Evolutionary conservation across 495 filamentous ascomycete species (phyloP), one percentile per base, ranked within the genome.

Genomic region (Neurospora sp.): DNA sequence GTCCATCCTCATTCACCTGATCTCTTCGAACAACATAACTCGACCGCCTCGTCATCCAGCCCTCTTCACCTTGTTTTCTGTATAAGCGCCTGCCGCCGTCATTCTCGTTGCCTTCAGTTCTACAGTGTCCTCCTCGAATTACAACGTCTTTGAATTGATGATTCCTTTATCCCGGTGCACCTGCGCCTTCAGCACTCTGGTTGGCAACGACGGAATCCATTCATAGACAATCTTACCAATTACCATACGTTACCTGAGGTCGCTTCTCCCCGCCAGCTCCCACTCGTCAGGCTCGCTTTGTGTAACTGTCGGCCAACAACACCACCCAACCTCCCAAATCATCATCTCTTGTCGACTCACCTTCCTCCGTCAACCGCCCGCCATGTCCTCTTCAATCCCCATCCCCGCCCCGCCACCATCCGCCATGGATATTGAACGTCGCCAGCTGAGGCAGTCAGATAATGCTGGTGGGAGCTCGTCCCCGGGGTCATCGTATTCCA

Each of bases 341-440:
- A n/a, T 44, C 39, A 44, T 6, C 40, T 42, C 27, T n/a, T 27
- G n/a, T 44, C 40, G 22, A 16, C 38, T 39, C n/a, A 65, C 37
- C 70, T 70, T 68, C 16, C 65, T 39, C 35, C 45, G 22, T 20
- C 40, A 69, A 22, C 44, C 44, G 70, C 69, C 53, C 40, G 76
- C 69, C 71, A 86, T 87, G 84, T 83, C 87, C 22, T 84, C 83
- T 71, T 87, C 86, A 68, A 87, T 88, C 79, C 79, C 81, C 72
- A 88, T 88, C 69, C 86, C 86, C 68, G 75, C 82, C 27, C 69
- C 79, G 39, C 77, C 84, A 76, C 77, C 81, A 0, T 76, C 81
- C 14, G 78, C 75, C 61, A 74, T 81, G n/a, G 73, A 77, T 40
- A 70, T 71, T 61, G 48, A 73, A 20, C 81, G 82, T 61, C 74